Conservation (phyloP, 1,139 yeast species). For the Lodderomyces beijingensis region DNA sequence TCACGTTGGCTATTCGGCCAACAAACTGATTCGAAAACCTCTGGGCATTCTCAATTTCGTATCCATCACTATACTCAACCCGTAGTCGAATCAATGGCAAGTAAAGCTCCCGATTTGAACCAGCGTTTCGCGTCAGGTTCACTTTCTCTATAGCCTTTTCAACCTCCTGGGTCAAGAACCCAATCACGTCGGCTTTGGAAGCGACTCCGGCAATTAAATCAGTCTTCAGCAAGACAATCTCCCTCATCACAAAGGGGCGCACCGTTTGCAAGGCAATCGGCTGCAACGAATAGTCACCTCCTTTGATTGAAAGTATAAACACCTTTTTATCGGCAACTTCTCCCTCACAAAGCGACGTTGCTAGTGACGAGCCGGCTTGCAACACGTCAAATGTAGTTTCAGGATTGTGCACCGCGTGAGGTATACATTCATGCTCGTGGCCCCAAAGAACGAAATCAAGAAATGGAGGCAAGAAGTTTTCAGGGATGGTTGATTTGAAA, state of each 20-base stretch:
- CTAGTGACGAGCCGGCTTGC: constrained; percentile 94
- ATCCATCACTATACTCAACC: constrained; percentile 89
- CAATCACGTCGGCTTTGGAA: constrained; percentile 56
- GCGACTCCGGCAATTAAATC: constrained; percentile 63
- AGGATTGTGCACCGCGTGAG: constrained; percentile 63
- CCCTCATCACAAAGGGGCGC: constrained; percentile 77
- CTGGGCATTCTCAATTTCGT: constrained; percentile 85
- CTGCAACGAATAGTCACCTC: constrained; percentile 56
- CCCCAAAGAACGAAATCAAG: constrained; percentile 91
- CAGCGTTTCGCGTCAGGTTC: constrained; percentile 19
- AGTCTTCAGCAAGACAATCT: constrained; percentile 51
- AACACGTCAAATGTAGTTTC: constrained; percentile 71
- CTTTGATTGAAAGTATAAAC: constrained; percentile 62
- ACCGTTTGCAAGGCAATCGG: constrained; percentile 68
- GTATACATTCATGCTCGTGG: constrained; percentile 93
- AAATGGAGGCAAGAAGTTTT: constrained; percentile 74
- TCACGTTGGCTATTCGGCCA: constrained; percentile 84
- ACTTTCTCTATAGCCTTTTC: constrained; percentile 66
- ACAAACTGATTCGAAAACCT: constrained; percentile 87
- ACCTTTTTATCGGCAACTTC: constrained; percentile 75
- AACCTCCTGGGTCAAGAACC: constrained; percentile 58
- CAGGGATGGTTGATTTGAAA: constrained; percentile 79
- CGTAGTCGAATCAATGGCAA: constrained; percentile 77
- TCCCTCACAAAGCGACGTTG: constrained; percentile 84
- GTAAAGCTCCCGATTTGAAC: too few relatives aligned